These are phyloP conservation scores for Nemania diffusa DNA, from an alignment of 2,329 filamentous ascomycete species.

Conservation along the genomic window DNA sequence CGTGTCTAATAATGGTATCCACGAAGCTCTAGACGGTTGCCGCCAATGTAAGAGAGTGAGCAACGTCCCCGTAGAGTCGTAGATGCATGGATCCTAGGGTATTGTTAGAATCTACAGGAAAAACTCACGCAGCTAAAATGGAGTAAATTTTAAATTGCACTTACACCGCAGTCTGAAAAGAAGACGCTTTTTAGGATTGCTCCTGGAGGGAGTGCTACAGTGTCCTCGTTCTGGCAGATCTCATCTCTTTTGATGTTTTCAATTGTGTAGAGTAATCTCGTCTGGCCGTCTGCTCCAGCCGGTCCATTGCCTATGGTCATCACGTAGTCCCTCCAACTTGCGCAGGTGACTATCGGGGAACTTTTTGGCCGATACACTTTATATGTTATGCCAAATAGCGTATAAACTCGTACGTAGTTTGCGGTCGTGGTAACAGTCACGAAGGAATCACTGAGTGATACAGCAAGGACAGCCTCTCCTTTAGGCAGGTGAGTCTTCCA, in stretches of 20 bases:
- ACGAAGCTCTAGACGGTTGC: constrained; percentile 82
- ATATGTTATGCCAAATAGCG: constrained; percentile 88
- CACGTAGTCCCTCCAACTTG: constrained; percentile 96
- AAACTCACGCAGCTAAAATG: constrained; percentile 25
- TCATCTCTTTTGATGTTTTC: constrained; percentile 95
- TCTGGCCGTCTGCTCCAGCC: constrained; percentile 78
- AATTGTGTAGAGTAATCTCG: constrained; percentile 87
- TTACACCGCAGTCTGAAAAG: constrained; percentile 89
- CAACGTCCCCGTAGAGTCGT: constrained; percentile 90
- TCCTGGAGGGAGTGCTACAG: constrained; percentile 82
- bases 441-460: constrained; percentile 91
- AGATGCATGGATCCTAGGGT: constrained; percentile 87
- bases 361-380: constrained; percentile 93
- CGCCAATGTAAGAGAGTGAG: constrained; percentile 93
- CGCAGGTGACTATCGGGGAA: constrained; percentile 88
- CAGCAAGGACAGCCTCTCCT: constrained; percentile 86
- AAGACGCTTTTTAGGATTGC: constrained; percentile 83
- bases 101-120: constrained; percentile 37
- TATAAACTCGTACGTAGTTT: constrained; percentile 92
- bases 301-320: constrained; percentile 94
- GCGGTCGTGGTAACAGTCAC: constrained; percentile 87
- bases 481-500: constrained; percentile 89
- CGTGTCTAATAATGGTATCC: constrained; percentile 94
- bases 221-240: constrained; percentile 93
- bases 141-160: constrained; percentile 46